phyloP scores from a whole-genome alignment of 2,329 filamentous ascomycete species.

The Clonostachys rhizophaga region DNA sequence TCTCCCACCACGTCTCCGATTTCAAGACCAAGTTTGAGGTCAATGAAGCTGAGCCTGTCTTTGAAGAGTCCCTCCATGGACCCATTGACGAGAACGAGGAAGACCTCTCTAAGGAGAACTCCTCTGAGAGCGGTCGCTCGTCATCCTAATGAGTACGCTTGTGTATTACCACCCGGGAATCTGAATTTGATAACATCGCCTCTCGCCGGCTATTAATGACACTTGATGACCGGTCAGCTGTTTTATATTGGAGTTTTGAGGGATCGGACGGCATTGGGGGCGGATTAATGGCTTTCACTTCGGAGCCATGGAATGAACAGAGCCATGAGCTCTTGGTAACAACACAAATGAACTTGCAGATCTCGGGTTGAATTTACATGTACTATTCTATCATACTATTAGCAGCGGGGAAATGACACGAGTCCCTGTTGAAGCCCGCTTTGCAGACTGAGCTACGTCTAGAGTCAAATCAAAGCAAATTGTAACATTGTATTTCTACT shows the following conservation, averaged over 20 bases:
- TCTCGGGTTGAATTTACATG: background rate
- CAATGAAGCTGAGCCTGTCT: conserved; percentile 83
- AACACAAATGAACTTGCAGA: background rate
- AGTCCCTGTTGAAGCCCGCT: too few species aligned
- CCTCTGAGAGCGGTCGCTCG: conserved; percentile 56
- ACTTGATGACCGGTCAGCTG: too few species aligned
- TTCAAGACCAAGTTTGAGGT: conserved; percentile 98
- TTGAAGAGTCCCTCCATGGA: conserved; percentile 81
- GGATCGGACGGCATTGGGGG: too few species aligned
- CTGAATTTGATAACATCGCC: too few species aligned
- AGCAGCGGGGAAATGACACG: background rate
- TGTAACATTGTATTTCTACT: too few species aligned
- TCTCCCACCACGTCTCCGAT: conserved; percentile 64
- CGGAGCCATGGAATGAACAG: too few species aligned
- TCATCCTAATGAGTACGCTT: background rate
- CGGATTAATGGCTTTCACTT: too few species aligned
- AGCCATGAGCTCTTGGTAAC: too few species aligned
- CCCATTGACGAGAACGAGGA: conserved; percentile 46
- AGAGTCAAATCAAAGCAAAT: too few species aligned
- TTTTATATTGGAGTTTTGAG: too few species aligned
- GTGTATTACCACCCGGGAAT: background rate
- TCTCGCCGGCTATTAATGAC: too few species aligned
- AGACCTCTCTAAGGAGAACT: conserved; percentile 49
- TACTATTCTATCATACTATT: background rate
- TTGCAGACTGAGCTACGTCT: too few species aligned